phyloP scores from a whole-genome alignment of 2,329 filamentous ascomycete species.

The Cryphonectria radicalis region DNA sequence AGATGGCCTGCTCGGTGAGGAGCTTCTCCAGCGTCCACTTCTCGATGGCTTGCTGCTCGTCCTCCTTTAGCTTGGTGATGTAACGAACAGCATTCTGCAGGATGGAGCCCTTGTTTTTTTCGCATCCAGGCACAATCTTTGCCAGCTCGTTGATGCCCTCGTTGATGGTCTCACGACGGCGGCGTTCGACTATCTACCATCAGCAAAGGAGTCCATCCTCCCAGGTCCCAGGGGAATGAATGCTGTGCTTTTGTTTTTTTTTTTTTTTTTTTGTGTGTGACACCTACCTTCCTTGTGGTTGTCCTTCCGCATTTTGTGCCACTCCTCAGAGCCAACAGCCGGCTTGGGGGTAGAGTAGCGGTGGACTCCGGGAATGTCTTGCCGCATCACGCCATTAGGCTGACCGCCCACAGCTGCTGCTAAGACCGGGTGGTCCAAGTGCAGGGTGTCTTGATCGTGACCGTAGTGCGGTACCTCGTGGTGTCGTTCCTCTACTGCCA shows the following conservation, averaged over 20 bases:
- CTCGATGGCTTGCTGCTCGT: constrained; percentile 91
- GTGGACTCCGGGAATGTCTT: constrained; percentile 38
- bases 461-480: constrained; percentile 39
- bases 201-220: constrained; percentile 30
- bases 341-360: constrained; percentile 67
- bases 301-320: constrained; percentile 96
- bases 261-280: not conserved
- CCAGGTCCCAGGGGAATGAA: no score
- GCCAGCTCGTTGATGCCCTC: constrained; percentile 98
- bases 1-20: constrained; percentile 84
- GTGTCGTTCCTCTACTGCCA: constrained; percentile 45
- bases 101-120: constrained; percentile 99
- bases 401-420: constrained; percentile 15
- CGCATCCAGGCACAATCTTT: constrained; percentile 95
- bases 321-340: constrained; percentile 92
- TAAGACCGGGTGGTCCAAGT: constrained; percentile 29
- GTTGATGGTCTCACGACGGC: constrained; percentile 96
- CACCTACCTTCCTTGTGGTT: constrained; percentile 95
- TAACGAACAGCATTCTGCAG: constrained; percentile 91
- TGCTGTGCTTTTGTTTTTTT: no score
- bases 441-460: constrained; percentile 38
- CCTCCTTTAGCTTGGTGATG: constrained; percentile 92
- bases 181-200: constrained; percentile 76
- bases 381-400: constrained; percentile 30
- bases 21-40: constrained; percentile 93